phyloP scores from a whole-genome alignment of 805 yeast species.

The Teunomyces pallodes region DNA sequence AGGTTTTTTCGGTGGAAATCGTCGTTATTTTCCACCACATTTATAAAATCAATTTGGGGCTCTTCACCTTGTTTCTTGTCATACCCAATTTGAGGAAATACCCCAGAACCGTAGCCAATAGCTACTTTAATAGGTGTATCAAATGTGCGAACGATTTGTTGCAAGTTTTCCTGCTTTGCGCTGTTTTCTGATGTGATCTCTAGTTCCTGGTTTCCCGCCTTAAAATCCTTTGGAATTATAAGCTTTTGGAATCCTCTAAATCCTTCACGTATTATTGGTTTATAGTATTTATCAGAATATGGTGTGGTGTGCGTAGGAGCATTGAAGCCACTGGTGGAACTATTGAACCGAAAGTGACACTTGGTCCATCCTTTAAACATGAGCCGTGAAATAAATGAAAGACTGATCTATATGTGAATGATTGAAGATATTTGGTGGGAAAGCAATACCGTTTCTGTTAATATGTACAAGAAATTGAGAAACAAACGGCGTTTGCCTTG shows the following conservation, averaged over 20 bases:
- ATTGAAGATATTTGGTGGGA: neutral
- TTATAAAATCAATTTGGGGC: slow-evolving; percentile 83
- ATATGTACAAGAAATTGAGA: neutral
- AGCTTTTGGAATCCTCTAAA: slow-evolving; percentile 20
- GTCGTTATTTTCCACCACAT: slow-evolving; percentile 71
- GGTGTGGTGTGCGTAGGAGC: slow-evolving; percentile 12
- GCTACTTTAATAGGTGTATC: slow-evolving; percentile 73
- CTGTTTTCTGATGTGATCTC: slow-evolving; percentile 6
- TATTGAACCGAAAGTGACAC: slow-evolving; percentile 7
- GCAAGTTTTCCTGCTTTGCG: slow-evolving; percentile 36
- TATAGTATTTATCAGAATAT: slow-evolving; percentile 25
- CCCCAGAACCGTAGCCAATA: slow-evolving; percentile 95
- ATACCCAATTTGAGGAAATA: slow-evolving; percentile 65
- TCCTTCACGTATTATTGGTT: slow-evolving; percentile 26
- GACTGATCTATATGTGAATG: neutral
- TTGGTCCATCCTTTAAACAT: slow-evolving; percentile 11
- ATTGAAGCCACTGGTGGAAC: slow-evolving; percentile 4
- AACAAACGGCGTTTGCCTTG: neutral
- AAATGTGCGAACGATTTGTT: slow-evolving; percentile 53
- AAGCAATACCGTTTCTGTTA: neutral
- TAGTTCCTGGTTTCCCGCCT: slow-evolving; percentile 14
- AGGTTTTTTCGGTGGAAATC: slow-evolving; percentile 79
- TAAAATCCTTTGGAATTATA: slow-evolving; percentile 13
- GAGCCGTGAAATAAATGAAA: neutral
- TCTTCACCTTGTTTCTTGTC: slow-evolving; percentile 17